phyloP scores from a whole-genome alignment of 2,329 filamentous ascomycete species.

The Claviceps sp. region DNA sequence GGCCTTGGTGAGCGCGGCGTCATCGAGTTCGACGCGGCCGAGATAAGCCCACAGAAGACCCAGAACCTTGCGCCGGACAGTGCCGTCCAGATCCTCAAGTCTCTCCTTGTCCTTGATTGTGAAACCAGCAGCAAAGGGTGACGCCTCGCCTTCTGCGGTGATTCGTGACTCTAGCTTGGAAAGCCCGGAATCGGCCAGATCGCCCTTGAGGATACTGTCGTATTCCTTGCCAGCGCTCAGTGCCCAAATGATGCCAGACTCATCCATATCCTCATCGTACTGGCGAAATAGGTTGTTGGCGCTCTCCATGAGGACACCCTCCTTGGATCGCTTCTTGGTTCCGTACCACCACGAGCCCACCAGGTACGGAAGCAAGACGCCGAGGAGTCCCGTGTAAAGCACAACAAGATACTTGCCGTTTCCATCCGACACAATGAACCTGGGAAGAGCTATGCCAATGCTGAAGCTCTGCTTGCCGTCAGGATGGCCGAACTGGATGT shows the following conservation, averaged over 20 bases:
- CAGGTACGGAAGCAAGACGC: conserved; percentile 79
- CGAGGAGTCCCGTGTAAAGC: conserved; percentile 76
- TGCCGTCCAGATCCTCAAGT: conserved; percentile 69
- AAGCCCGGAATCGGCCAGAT: conserved; percentile 67
- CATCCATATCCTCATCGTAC: conserved; percentile 73
- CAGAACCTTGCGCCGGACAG: conserved; percentile 70
- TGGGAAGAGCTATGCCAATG: conserved; percentile 90
- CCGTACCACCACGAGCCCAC: conserved; percentile 99
- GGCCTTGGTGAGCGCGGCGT: conserved; percentile 61
- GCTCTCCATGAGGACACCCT: conserved; percentile 83
- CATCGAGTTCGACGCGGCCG: conserved; percentile 72
- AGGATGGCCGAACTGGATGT: conserved; percentile 86
- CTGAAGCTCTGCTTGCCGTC: conserved; percentile 97
- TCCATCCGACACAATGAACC: conserved; percentile 83
- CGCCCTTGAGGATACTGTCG: conserved; percentile 58
- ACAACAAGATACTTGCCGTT: conserved; percentile 92
- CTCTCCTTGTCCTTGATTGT: conserved; percentile 60
- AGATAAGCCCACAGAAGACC: conserved; percentile 92
- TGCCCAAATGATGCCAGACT: conserved; percentile 65
- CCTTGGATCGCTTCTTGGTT: conserved; percentile 82
- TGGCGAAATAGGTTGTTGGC: conserved; percentile 91
- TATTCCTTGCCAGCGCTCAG: conserved; percentile 82
- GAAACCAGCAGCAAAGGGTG: conserved; percentile 42
- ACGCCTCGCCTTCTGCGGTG: conserved; percentile 43
- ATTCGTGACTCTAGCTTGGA: conserved; percentile 75